These are phyloP conservation scores for Hypericum androsaemum DNA, from an alignment of 345 rosid genomes.

Conservation along the genomic window DNA sequence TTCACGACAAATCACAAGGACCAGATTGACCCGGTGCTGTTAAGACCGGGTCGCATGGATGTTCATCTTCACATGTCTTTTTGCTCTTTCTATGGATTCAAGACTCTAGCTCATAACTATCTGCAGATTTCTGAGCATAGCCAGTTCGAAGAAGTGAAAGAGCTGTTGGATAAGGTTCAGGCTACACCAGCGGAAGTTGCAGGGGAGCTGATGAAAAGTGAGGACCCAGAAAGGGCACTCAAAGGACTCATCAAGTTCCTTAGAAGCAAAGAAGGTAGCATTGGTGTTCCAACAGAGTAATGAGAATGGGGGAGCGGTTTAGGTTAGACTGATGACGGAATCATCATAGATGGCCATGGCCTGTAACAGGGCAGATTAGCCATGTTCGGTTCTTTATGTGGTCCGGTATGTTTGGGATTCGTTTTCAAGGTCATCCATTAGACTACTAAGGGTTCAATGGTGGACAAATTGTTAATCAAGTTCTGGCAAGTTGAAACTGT, in stretches of 20 bases:
- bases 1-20: constrained; percentile 1
- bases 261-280: not conserved
- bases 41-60: not conserved
- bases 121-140: not conserved
- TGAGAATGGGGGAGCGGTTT: too few species aligned
- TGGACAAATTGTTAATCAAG: too few species aligned
- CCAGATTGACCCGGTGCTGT: not conserved
- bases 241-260: not conserved
- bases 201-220: not conserved
- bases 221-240: not conserved
- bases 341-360: too few species aligned
- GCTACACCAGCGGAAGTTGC: constrained; percentile 1
- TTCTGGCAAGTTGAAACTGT: too few species aligned
- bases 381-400: too few species aligned
- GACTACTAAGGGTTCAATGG: too few species aligned
- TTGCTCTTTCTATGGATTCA: constrained; percentile 1
- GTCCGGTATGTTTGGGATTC: too few species aligned
- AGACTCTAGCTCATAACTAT: constrained; percentile 1
- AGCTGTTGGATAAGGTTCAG: not conserved
- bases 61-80: not conserved
- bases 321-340: too few species aligned
- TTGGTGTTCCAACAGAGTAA: too few species aligned
- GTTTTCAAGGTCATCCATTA: too few species aligned
- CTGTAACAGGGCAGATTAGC: too few species aligned
- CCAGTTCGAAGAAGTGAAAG: not conserved